Conservation (phyloP, 2,329 filamentous ascomycete species). For the Dothideomycetidae sp. region DNA sequence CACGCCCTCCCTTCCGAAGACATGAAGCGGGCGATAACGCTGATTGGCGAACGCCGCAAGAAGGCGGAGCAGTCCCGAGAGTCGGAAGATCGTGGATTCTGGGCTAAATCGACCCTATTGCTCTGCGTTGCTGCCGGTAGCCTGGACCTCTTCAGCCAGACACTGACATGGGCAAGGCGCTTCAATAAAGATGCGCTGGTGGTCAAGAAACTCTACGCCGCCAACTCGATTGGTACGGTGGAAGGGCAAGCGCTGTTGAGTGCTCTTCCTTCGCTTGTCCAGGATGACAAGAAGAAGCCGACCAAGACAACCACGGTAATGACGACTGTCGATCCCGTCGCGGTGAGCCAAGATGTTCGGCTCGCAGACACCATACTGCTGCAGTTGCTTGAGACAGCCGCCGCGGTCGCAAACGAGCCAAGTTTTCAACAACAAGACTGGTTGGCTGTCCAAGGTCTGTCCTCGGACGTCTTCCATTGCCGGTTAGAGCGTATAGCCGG, state of each 20-base stretch:
- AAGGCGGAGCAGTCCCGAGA: background rate
- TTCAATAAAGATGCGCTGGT: background rate
- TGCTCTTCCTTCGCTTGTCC: background rate
- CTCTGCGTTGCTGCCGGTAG: background rate
- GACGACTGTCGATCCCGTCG: background rate
- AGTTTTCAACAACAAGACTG: background rate
- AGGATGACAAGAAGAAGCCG: no score
- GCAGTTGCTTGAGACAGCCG: background rate
- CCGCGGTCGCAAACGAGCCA: background rate
- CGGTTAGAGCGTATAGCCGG: background rate
- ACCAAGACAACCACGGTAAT: no score
- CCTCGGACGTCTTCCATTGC: background rate
- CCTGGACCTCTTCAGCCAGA: background rate
- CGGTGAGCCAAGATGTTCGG: background rate
- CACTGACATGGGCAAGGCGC: background rate
- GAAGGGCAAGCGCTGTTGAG: background rate
- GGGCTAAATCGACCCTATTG: background rate
- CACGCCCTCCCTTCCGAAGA: background rate
- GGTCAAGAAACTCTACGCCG: background rate
- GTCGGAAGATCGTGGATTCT: background rate
- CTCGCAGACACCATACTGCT: background rate
- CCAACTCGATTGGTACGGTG: background rate
- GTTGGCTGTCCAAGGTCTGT: constrained; percentile 16
- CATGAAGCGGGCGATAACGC: background rate
- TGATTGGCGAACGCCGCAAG: background rate